phyloP scores from a whole-genome alignment of 331 rosid species.

The Stylosanthes scabra region DNA sequence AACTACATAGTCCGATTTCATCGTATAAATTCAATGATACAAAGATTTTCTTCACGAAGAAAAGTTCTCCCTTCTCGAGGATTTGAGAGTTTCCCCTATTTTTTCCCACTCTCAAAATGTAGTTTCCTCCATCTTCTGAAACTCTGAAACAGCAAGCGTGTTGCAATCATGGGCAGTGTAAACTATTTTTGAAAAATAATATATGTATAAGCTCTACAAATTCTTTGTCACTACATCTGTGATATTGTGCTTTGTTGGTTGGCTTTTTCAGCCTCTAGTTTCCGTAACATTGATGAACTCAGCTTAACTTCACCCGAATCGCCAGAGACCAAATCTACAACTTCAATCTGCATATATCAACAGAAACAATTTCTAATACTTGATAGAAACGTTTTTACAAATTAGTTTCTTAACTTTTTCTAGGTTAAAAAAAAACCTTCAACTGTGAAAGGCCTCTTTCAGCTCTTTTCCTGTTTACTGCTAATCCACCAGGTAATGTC shows the following conservation, averaged over 20 bases:
- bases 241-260: slow-evolving; percentile 35
- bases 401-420: neutral
- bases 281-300: slow-evolving; percentile 78
- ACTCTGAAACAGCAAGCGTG: slow-evolving; percentile 9
- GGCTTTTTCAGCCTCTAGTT: slow-evolving; percentile 76
- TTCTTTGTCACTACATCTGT: slow-evolving; percentile 21
- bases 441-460: slow-evolving; percentile 79
- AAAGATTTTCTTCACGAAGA: too few relatives aligned
- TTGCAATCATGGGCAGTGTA: slow-evolving; percentile 11
- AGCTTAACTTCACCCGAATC: slow-evolving; percentile 71
- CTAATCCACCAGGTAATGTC: slow-evolving; percentile 88
- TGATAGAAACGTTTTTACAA: neutral
- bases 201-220: neutral
- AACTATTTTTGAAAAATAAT: neutral
- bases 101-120: neutral
- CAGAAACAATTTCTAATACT: neutral
- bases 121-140: neutral
- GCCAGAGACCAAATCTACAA: slow-evolving; percentile 77
- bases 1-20: too few relatives aligned
- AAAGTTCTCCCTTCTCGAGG: too few relatives aligned
- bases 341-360: slow-evolving; percentile 82
- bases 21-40: too few relatives aligned
- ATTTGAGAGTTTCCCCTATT: too few relatives aligned
- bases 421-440: slow-evolving; percentile 52
- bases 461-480: slow-evolving; percentile 84